Base-by-base conservation (phyloP, 805 yeast genomes). In the Wickerhamomyces queroliae region DNA sequence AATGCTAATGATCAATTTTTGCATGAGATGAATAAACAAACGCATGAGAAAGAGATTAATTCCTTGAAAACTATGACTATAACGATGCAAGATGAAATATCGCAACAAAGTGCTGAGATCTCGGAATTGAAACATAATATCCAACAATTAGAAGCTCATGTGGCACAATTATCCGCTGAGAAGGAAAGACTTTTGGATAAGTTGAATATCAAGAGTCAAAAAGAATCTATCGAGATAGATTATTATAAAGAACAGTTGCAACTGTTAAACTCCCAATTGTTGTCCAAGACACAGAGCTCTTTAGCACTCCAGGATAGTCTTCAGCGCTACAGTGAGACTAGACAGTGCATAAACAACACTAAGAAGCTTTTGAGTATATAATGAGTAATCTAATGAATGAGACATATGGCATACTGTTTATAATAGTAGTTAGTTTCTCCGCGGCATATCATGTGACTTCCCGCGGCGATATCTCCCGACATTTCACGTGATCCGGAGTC, bases 181-280 rank as follows among this genome's bases (percentile, higher is more conserved):
- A 43, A 42, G 17, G 24, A 30, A 7, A 24, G 22, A 17, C 21
- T 43, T 1, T 39, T 46, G 36, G 30, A 35, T 9, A 44, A 41
- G 13, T 16, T 46, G 9, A 23, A 36, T 5, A 11, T 27, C 5
- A 36, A 31, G 22, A 43, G 39, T 19, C 47, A 43, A 26, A 41
- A 44, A 21, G 24, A 41, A 8, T 28, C 24, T 2, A 22, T 48
- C 4, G 50, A 51, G 35, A 11, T 44, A 5, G 42, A 42, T 9
- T 33, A 44, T 21, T 49, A 46, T 26, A 39, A 47, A 27, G 18
- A 20, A 7, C 53, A 55, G 29, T 16, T 53, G 15, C 26, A 34
- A 2, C 7, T 30, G 5, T 11, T 30, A 6, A 30, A 19, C 12
- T 7, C 22, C 3, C 33, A 30, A 5, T 4, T 30, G 9, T 18